A percentile compares a stretch with the other conserved stretches of the same genome.
Evolutionary conservation across 2,329 filamentous ascomycete species (phyloP).

Genomic region (Drechslerella dactyloides): DNA sequence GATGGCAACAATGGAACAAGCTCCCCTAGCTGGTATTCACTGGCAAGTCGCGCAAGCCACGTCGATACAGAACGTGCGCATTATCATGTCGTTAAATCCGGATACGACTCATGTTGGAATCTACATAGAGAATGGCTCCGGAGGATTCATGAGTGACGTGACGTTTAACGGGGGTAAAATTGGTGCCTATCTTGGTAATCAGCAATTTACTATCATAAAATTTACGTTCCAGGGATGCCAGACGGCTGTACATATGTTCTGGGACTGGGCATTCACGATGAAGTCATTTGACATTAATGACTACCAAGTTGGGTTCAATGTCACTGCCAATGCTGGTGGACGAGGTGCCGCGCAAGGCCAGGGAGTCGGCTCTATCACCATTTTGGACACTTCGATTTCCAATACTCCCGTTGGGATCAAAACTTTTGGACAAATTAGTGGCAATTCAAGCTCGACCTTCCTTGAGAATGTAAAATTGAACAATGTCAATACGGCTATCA

Average conservation of each 20-base stretch:
- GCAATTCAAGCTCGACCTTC: too few species aligned
- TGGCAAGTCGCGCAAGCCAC: constrained; percentile 72
- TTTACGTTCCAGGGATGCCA: constrained; percentile 63
- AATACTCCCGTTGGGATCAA: too few species aligned
- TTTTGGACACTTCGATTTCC: too few species aligned
- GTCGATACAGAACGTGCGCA: constrained; percentile 66
- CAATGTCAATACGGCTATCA: too few species aligned
- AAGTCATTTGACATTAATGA: constrained; percentile 63
- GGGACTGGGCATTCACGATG: constrained; percentile 69
- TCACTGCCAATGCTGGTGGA: constrained; percentile 60
- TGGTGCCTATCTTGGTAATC: too few species aligned
- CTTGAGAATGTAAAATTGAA: too few species aligned
- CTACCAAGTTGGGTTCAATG: constrained; percentile 64
- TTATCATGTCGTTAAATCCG: constrained; percentile 59
- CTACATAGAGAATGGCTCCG: constrained; percentile 64
- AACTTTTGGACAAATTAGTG: too few species aligned
- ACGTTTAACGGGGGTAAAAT: constrained; percentile 67
- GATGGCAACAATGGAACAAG: constrained; percentile 33
- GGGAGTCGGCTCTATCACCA: too few species aligned
- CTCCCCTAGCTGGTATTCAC: constrained; percentile 63
- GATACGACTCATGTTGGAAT: constrained; percentile 64
- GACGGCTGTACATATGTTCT: constrained; percentile 66
- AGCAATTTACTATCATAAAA: too few species aligned
- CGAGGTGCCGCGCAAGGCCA: neutral
- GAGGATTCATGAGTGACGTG: constrained; percentile 33